These are phyloP conservation scores for Acanthamoeba royreba DNA, from an alignment of 208 protist species.

Conservation along the genomic window DNA sequence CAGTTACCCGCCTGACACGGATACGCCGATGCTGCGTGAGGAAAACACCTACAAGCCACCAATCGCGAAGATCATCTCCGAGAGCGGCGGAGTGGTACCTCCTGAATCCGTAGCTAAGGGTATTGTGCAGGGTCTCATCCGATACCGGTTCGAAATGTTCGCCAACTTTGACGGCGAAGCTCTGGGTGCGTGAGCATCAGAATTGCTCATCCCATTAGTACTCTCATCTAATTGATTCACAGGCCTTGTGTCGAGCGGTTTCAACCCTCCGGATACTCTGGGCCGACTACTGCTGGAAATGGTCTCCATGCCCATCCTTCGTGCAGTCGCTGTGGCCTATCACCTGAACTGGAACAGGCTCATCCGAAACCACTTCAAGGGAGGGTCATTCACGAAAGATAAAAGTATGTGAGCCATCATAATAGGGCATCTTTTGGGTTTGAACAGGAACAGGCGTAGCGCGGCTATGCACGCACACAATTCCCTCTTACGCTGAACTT, in stretches of 20 bases:
- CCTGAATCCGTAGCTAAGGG: background rate
- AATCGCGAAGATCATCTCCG: conserved; percentile 34
- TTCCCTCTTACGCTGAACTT: too few relatives aligned
- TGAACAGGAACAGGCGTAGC: too few relatives aligned
- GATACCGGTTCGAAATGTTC: conserved; percentile 7
- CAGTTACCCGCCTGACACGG: conserved; percentile 66
- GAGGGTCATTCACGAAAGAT: too few relatives aligned
- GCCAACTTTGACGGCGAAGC: conserved; percentile 34
- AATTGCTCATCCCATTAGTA: background rate
- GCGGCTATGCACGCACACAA: too few relatives aligned
- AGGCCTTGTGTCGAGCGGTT: background rate
- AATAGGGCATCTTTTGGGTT: too few relatives aligned
- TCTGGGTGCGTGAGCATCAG: background rate
- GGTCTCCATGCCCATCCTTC: background rate
- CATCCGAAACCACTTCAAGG: background rate
- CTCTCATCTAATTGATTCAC: background rate
- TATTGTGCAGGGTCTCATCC: background rate
- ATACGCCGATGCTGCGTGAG: conserved; percentile 54
- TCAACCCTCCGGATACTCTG: background rate
- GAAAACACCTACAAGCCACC: conserved; percentile 63
- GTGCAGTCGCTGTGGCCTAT: background rate
- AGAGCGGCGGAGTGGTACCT: conserved; percentile 24
- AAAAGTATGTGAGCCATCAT: too few relatives aligned
- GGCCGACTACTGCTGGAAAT: background rate
- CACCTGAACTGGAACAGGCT: conserved; percentile 24